These are phyloP conservation scores for Leishmania lainsoni DNA, from an alignment of 208 protist genomes.

Conservation along the genomic window DNA sequence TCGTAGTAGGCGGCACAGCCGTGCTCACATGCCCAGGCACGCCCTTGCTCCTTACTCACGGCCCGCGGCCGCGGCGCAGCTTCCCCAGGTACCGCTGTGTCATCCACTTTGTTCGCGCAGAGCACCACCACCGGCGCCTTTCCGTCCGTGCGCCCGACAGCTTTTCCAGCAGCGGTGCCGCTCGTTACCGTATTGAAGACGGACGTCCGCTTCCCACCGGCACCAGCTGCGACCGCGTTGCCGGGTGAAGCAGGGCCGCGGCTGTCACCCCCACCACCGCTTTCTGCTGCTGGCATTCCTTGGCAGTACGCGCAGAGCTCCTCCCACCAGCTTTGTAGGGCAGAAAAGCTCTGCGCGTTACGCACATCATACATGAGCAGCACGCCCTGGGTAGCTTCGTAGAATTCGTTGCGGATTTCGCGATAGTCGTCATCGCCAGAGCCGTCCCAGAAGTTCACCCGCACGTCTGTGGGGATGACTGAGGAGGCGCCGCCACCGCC, in stretches of 20 bases:
- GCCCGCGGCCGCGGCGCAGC: slow-evolving; percentile 29
- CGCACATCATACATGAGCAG: slow-evolving; percentile 82
- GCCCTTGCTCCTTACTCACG: slow-evolving; percentile 60
- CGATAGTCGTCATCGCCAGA: slow-evolving; percentile 89
- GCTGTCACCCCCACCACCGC: not conserved
- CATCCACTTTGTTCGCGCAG: slow-evolving; percentile 76
- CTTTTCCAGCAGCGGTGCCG: slow-evolving; percentile 47
- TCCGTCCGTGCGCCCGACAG: slow-evolving; percentile 34
- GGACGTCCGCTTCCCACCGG: slow-evolving; percentile 25
- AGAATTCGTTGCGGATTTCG: slow-evolving; percentile 97
- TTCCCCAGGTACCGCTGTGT: slow-evolving; percentile 19
- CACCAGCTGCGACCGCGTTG: not conserved
- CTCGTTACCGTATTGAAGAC: slow-evolving; percentile 29
- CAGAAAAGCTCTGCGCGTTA: slow-evolving; percentile 53
- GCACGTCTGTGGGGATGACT: slow-evolving; percentile 42
- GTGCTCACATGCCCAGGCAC: slow-evolving; percentile 59
- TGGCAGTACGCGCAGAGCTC: slow-evolving; percentile 61
- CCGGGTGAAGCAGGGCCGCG: not conserved
- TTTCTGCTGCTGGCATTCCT: slow-evolving; percentile 11
- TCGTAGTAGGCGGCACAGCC: slow-evolving; percentile 76
- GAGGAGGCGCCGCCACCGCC: not conserved
- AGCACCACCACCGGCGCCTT: slow-evolving; percentile 50
- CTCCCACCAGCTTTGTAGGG: slow-evolving; percentile 70
- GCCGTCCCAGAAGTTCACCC: slow-evolving; percentile 97
- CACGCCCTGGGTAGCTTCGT: slow-evolving; percentile 93